A percentile compares a stretch with the other conserved stretches of the same genome.
Evolutionary conservation across 768 basidiomycete species (phyloP).

Genomic region (Tubosaeta sp.): DNA sequence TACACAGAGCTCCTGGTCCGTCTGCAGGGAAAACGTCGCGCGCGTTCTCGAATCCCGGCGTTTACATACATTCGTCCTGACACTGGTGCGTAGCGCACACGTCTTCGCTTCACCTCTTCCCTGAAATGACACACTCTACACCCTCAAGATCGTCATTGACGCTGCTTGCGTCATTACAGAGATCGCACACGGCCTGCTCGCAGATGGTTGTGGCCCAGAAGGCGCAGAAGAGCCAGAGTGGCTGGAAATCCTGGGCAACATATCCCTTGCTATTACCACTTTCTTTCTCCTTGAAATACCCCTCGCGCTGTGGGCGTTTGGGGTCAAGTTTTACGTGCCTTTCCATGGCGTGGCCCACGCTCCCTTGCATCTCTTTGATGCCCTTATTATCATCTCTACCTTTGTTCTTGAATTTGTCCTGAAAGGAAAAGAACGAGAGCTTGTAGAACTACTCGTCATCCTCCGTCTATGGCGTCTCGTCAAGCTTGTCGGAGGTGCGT

Average conservation of each 20-base stretch:
- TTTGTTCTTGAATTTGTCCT: constrained; percentile 70
- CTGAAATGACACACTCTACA: constrained; percentile 5
- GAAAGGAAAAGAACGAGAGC: constrained; percentile 63
- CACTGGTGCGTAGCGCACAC: constrained; percentile 43
- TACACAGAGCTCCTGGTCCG: constrained; percentile 5
- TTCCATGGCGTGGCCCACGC: constrained; percentile 51
- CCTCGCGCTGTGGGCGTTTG: constrained; percentile 61
- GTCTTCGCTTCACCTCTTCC: constrained; percentile 14
- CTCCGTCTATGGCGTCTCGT: constrained; percentile 80
- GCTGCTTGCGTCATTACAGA: constrained; percentile 69
- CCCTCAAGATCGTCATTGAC: constrained; percentile 54
- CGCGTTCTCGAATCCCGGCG: constrained; percentile 46
- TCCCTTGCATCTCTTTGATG: constrained; percentile 70
- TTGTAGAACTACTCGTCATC: constrained; percentile 65
- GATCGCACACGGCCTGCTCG: constrained; percentile 63
- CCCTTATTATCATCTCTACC: constrained; percentile 63
- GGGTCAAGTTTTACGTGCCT: constrained; percentile 59
- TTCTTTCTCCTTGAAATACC: constrained; percentile 80
- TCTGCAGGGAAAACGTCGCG: constrained; percentile 37
- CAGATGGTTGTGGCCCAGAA: constrained; percentile 43
- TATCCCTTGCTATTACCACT: constrained; percentile 65
- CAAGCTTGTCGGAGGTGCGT: constrained; percentile 61
- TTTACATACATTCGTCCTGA: constrained; percentile 55
- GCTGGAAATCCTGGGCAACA: constrained; percentile 56
- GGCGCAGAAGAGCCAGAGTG: constrained; percentile 48